Conservation (phyloP, 768 basidiomycete species). For the Phlegmacium glaucopus region DNA sequence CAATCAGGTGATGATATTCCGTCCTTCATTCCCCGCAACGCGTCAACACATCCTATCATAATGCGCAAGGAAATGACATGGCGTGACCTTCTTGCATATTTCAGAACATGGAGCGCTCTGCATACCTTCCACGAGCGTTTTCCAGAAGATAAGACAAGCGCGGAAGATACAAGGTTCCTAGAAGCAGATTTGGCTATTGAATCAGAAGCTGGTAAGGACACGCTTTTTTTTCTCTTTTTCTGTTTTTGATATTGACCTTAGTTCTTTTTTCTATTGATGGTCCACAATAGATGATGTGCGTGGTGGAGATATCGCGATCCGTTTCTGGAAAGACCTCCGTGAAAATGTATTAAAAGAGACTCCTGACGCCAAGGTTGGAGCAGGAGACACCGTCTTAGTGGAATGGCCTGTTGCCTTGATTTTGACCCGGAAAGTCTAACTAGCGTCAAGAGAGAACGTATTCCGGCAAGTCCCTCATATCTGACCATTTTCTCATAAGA, state of each 20-base stretch:
- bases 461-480: too few species aligned
- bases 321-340: constrained; percentile 58
- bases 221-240: neutral
- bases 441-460: too few species aligned
- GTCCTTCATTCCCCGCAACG: constrained; percentile 17
- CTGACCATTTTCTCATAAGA: too few species aligned
- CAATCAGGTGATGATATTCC: constrained; percentile 43
- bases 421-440: constrained; percentile 25
- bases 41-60: constrained; percentile 42
- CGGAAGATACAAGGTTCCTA: constrained; percentile 32
- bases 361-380: constrained; percentile 27
- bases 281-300: constrained; percentile 22
- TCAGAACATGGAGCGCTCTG: constrained; percentile 69
- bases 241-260: neutral
- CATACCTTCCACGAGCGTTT: constrained; percentile 62
- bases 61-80: constrained; percentile 60
- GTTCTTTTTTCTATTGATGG: too few species aligned
- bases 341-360: constrained; percentile 27
- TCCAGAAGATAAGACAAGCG: constrained; percentile 48
- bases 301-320: constrained; percentile 62
- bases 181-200: constrained; percentile 23
- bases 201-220: constrained; percentile 8
- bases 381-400: constrained; percentile 37
- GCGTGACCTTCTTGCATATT: constrained; percentile 63
- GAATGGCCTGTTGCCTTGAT: constrained; percentile 52